Evolutionary conservation across 1,284 basidiomycete species (phyloP).

Genomic region (Tranzscheliella williamsii): DNA sequence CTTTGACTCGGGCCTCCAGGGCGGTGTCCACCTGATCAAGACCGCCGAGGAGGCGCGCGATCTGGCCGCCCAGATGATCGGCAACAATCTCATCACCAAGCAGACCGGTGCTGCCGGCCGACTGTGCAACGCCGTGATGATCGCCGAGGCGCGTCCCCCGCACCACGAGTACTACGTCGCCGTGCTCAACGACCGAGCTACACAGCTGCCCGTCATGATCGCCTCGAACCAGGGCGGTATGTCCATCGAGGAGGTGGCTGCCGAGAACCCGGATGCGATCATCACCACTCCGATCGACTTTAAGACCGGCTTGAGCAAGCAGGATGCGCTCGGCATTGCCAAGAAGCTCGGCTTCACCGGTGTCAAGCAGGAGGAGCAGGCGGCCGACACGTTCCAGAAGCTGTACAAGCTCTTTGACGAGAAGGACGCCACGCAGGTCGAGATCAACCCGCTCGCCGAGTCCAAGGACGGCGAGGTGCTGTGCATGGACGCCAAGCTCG

Average conservation of each 20-base stretch:
- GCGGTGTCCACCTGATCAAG: constrained; percentile 93
- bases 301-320: constrained; percentile 76
- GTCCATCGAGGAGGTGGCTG: constrained; percentile 99
- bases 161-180: constrained; percentile 98
- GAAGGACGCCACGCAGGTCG: constrained; percentile 98
- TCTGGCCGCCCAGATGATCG: constrained; percentile 89
- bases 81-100: constrained; percentile 94
- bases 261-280: constrained; percentile 91
- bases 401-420: constrained; percentile 98
- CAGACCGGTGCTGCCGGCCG: constrained; percentile 93
- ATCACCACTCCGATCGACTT: constrained; percentile 93
- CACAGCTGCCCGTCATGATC: constrained; percentile 88
- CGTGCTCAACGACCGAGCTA: constrained; percentile 89
- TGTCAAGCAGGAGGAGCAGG: constrained; percentile 73
- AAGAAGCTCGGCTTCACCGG: constrained; percentile 87
- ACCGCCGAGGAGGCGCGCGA: constrained; percentile 90
- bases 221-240: constrained; percentile 76
- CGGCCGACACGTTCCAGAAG: constrained; percentile 90
- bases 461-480: constrained; percentile 89
- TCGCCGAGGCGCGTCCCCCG: constrained; percentile 91
- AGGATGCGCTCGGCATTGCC: constrained; percentile 77
- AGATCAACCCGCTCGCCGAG: constrained; percentile 99
- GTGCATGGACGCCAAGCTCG: constrained; percentile 99
- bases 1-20: constrained; percentile 94
- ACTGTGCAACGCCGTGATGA: constrained; percentile 97